These are phyloP conservation scores for Heliamphora pulchella DNA, from an alignment of 179 eudicot species.

Conservation along the genomic window DNA sequence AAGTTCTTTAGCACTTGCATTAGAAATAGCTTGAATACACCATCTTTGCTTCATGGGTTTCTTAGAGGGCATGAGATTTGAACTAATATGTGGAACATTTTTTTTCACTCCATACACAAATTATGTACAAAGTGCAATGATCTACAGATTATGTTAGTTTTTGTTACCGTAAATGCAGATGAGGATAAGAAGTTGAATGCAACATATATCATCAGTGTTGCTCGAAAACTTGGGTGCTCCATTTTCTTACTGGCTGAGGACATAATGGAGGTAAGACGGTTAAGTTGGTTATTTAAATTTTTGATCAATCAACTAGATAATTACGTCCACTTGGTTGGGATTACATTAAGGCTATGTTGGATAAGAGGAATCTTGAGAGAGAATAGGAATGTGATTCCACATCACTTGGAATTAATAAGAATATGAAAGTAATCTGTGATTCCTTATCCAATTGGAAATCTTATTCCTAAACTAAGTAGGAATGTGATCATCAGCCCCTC, in stretches of 20 bases:
- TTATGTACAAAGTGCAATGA: background rate
- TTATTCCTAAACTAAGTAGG: background rate
- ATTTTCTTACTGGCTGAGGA: slow-evolving; percentile 53
- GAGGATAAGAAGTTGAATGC: slow-evolving; percentile 51
- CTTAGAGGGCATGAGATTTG: background rate
- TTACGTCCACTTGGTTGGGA: background rate
- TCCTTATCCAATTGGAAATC: background rate
- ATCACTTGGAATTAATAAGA: no score
- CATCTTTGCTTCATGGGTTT: background rate
- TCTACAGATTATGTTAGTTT: no score
- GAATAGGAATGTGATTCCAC: no score
- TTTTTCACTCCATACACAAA: no score
- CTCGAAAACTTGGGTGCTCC: slow-evolving; percentile 52
- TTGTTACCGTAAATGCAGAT: slow-evolving; percentile 24
- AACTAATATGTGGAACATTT: background rate
- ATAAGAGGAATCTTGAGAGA: no score
- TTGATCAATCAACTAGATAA: background rate
- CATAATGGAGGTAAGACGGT: slow-evolving; percentile 39
- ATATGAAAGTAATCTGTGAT: background rate
- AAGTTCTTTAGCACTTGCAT: background rate
- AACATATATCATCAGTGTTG: slow-evolving; percentile 48
- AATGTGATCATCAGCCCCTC: no score
- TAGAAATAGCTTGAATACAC: background rate
- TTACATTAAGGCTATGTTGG: no score
- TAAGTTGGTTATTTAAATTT: background rate